Base-by-base conservation (phyloP, 225 moss, liverwort and hornwort genomes). In the Ulota crispa region DNA sequence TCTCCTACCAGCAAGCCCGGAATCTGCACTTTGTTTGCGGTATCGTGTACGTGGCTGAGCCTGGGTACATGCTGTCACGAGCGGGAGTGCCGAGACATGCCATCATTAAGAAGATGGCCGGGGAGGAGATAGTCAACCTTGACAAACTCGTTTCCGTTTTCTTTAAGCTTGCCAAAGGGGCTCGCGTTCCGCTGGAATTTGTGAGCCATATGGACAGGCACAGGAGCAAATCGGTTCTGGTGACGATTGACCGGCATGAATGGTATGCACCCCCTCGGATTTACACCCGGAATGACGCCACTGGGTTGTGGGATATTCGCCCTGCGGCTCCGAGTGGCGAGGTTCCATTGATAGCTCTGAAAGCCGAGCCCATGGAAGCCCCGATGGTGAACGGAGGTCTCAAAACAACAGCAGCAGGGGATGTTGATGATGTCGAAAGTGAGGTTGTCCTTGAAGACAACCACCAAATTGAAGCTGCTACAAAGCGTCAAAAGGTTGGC, bases 1-100 rank as follows among this genome's bases (percentile, higher is more conserved):
- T 96, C 32, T 96, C 96, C 3, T 96, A 96, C 39, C 96, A 96
- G 56, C 96, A 96, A 83, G 96, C 93, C 6, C 87, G 86, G 3
- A 91, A 86, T 63, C 19, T 89, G 3, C 91, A 86, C 78, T 89
- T 87, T 27, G 75, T 27, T 4, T 89, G 89, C 21, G 86, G 82
- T 9, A 80, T 87, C 23, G 84, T 78, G 1, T 93, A 87, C 14
- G 96, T 94, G 9, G 93, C 96, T 9, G 94, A 94, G 75, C 90
- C 96, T 63, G 96, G 96, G 43, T 96, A 96, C 47, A 96, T 96
- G 94, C 72, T 96, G 13, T 93, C 91, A 28, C 91, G 93, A 76
- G 94, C 96, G 4, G 94, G 96, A 43, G 94, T 96, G 39, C 96
- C 93, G 9, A 93, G 89, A 76, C 94, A 96, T 83, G 96, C 96